Percentiles rank a stretch among this genome's conserved stretches.
phyloP scores from a whole-genome alignment of 306 rosid genomes.

The Elaeagnus macrophylla region DNA sequence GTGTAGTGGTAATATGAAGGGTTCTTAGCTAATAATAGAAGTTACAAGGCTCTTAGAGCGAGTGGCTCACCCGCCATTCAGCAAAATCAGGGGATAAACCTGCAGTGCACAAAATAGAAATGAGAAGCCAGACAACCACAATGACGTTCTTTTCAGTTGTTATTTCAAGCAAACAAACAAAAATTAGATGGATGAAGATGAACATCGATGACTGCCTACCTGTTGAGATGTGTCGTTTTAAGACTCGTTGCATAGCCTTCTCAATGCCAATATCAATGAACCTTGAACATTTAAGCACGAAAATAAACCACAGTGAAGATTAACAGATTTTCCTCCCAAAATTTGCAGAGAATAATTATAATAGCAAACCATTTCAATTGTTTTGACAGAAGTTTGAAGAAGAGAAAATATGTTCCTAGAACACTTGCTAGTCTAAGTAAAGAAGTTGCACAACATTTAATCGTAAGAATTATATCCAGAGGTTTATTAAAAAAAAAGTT shows the following conservation, averaged over 20 bases:
- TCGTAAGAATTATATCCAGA: too few relatives aligned
- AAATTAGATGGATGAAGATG: constrained; percentile 6
- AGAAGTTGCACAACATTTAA: too few relatives aligned
- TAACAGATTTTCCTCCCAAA: too few relatives aligned
- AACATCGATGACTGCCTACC: constrained; percentile 31
- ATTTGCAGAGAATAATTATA: too few relatives aligned
- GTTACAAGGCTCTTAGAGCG: background rate
- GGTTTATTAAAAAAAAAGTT: too few relatives aligned
- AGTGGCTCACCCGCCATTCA: constrained; percentile 55
- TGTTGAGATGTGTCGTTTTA: constrained; percentile 72
- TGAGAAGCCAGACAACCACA: background rate
- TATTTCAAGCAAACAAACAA: background rate
- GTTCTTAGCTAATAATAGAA: background rate
- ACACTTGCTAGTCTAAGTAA: too few relatives aligned
- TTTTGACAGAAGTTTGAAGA: too few relatives aligned
- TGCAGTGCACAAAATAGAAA: constrained; percentile 11
- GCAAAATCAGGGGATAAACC: constrained; percentile 75
- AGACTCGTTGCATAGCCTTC: constrained; percentile 73
- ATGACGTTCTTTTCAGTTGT: constrained; percentile 2
- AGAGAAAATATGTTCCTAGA: too few relatives aligned
- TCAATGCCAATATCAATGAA: constrained; percentile 64
- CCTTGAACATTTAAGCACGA: constrained; percentile 23
- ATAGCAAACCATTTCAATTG: too few relatives aligned
- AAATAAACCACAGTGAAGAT: too few relatives aligned
- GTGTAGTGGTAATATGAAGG: background rate